Base-by-base conservation (phyloP, 441 rosid species). In the Populus hybrid region DNA sequence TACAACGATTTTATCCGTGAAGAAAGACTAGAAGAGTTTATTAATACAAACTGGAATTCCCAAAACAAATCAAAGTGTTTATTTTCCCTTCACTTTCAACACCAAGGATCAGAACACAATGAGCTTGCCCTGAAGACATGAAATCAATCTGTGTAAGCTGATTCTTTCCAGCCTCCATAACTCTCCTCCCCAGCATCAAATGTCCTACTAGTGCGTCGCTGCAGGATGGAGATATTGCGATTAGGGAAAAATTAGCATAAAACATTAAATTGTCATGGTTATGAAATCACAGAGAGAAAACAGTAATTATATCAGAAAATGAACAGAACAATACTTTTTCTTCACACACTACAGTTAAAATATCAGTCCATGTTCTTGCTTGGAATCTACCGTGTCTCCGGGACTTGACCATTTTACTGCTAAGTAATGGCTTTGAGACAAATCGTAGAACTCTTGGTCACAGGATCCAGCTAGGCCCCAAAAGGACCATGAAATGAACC, bases 91-190 rank as follows among this genome's bases (percentile, higher is more conserved):
- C 61, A 53, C 21, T 53, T 50, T 53, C 18, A 6, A 53, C n/a
- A 53, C 8, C 61, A 16, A 18, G 61, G 14, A 32, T 35, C 42
- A 20, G 34, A 14, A 26, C 14, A 9, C 69, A 12, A 66, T 23
- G 36, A 11, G 18, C 69, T 12, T 23, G 16, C 18, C 6, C 10
- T 9, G 42, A 72, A 72, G 8, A 20, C 67, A 32, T n/a, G 75
- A 57, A 46, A 59, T 64, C 61, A 63, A 64, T 64, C 20, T 23
- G n/a, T 34, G 53, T 63, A 10, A 24, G 61, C 28, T 65, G 75
- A 81, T 67, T 78, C 75, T 24, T 74, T 81, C 79, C 79, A 81
- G 53, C 81, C 81, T 57, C 81, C 78, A 28, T 26, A 78, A 76
- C 75, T 74, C 38, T 81, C 87, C 75, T 82, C 83, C 67, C 7